Percentiles rank a stretch among this genome's conserved stretches.
These are phyloP conservation scores for Sordariomycetes sp. DNA, from an alignment of 2,329 filamentous ascomycete genomes.

Conservation along the genomic window DNA sequence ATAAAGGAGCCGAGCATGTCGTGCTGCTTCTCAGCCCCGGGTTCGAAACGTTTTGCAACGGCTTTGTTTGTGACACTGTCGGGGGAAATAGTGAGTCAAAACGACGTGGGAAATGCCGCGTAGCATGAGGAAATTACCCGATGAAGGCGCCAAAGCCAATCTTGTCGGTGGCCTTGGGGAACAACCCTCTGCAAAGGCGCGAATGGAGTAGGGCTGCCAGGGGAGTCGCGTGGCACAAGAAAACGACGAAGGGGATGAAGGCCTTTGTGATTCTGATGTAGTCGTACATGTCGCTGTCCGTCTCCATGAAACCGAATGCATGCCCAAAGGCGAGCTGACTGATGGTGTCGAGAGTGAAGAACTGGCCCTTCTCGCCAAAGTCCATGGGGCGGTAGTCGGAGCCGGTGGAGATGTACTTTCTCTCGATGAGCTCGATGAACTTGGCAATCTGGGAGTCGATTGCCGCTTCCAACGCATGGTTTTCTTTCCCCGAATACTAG, in stretches of 20 bases:
- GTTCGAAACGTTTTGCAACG: slow-evolving; percentile 10
- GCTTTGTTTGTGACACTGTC: slow-evolving; percentile 1
- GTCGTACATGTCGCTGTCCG: slow-evolving; percentile 31
- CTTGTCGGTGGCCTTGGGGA: slow-evolving; percentile 25
- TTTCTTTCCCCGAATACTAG: slow-evolving; percentile 25
- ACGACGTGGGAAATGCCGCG: not conserved
- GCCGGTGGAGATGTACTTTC: slow-evolving; percentile 25
- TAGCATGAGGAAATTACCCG: slow-evolving; percentile 9
- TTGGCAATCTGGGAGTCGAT: slow-evolving; percentile 32
- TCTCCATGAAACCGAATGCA: slow-evolving; percentile 32
- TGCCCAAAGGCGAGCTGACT: slow-evolving; percentile 36
- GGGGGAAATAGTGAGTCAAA: not conserved
- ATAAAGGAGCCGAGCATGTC: slow-evolving; percentile 30
- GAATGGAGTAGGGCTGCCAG: slow-evolving; percentile 26
- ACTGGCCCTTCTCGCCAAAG: slow-evolving; percentile 31
- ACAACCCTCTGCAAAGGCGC: slow-evolving; percentile 21
- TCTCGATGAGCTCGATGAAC: slow-evolving; percentile 31
- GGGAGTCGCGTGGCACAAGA: slow-evolving; percentile 26
- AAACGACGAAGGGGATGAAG: slow-evolving; percentile 27
- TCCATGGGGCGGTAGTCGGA: slow-evolving; percentile 27
- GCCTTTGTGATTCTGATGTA: slow-evolving; percentile 30
- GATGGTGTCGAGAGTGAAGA: slow-evolving; percentile 43
- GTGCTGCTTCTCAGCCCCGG: slow-evolving; percentile 9
- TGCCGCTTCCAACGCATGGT: slow-evolving; percentile 30
- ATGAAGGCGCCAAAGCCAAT: slow-evolving; percentile 24